Percentiles rank a stretch among this genome's conserved stretches.
Evolutionary conservation across 2,329 filamentous ascomycete species (phyloP).

Genomic region (Diaporthe sp.): DNA sequence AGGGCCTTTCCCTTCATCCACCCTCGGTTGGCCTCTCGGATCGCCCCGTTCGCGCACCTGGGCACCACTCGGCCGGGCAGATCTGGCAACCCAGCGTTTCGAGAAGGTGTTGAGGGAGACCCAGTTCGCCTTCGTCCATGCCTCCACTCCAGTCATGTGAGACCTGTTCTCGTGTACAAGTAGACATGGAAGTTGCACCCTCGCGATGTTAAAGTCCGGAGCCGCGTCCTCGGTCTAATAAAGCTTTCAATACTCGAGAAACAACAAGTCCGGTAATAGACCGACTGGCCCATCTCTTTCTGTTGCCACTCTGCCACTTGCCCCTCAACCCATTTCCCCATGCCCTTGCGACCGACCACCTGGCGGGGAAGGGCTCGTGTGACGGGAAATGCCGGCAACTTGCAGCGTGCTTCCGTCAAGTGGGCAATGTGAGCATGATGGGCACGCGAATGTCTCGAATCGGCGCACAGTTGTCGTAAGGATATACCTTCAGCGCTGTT

Average conservation of each 20-base stretch:
- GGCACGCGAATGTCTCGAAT: slow-evolving; percentile 34
- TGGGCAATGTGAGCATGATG: slow-evolving; percentile 15
- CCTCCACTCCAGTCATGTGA: background rate
- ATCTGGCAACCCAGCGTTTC: background rate
- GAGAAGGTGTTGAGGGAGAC: background rate
- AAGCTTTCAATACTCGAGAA: slow-evolving; percentile 3
- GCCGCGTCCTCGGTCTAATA: background rate
- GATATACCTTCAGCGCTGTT: slow-evolving; percentile 20
- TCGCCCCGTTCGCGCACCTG: slow-evolving; percentile 29
- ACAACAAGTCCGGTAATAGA: background rate
- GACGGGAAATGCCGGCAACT: slow-evolving; percentile 35
- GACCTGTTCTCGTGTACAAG: background rate
- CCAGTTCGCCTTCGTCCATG: background rate
- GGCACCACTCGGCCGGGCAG: slow-evolving; percentile 20
- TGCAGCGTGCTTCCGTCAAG: slow-evolving; percentile 22
- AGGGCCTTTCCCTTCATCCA: slow-evolving; percentile 27
- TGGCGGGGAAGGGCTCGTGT: slow-evolving; percentile 3
- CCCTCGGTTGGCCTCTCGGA: slow-evolving; percentile 36
- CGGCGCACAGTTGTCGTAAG: slow-evolving; percentile 19
- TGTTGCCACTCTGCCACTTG: background rate
- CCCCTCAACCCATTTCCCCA: background rate
- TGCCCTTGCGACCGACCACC: background rate
- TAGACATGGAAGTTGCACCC: background rate
- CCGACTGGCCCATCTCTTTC: background rate
- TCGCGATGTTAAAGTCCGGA: background rate